phyloP scores from a whole-genome alignment of 176 grass and related monocot genomes.

The Zoysia japonica region DNA sequence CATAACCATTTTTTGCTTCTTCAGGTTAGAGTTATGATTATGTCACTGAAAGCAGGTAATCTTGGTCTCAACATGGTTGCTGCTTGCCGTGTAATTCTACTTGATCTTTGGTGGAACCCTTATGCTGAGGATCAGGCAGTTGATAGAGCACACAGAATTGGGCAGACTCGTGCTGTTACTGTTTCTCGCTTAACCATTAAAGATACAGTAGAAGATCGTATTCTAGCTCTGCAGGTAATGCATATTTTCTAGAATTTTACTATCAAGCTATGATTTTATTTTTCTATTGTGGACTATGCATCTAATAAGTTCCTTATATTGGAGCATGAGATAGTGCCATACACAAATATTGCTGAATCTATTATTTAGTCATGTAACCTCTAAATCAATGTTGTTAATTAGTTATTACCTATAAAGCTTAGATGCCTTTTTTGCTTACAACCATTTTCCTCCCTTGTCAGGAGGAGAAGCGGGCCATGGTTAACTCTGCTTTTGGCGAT shows the following conservation, averaged over 20 bases:
- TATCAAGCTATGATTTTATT: neutral
- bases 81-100: constrained; percentile 91
- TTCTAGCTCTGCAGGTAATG: constrained; percentile 86
- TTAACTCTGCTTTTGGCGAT: constrained; percentile 90
- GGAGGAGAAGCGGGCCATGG: constrained; percentile 97
- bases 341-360: neutral
- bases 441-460: constrained; percentile 32
- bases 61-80: constrained; percentile 93
- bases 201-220: constrained; percentile 89
- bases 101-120: constrained; percentile 98
- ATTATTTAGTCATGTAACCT: constrained; percentile 13
- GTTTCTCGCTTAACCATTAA: constrained; percentile 75
- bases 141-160: constrained; percentile 88
- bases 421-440: neutral
- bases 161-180: constrained; percentile 81
- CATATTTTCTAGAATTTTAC: neutral
- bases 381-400: neutral
- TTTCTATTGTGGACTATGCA: neutral
- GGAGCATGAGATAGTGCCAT: constrained; percentile 4
- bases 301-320: neutral
- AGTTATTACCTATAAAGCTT: neutral
- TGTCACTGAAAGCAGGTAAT: constrained; percentile 92
- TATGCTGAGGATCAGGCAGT: constrained; percentile 86
- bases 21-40: constrained; percentile 89
- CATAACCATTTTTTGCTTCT: constrained; percentile 7